Evolutionary conservation across 225 moss, liverwort and hornwort genomes (phyloP).

Genomic region (Sphagnum contortum): DNA sequence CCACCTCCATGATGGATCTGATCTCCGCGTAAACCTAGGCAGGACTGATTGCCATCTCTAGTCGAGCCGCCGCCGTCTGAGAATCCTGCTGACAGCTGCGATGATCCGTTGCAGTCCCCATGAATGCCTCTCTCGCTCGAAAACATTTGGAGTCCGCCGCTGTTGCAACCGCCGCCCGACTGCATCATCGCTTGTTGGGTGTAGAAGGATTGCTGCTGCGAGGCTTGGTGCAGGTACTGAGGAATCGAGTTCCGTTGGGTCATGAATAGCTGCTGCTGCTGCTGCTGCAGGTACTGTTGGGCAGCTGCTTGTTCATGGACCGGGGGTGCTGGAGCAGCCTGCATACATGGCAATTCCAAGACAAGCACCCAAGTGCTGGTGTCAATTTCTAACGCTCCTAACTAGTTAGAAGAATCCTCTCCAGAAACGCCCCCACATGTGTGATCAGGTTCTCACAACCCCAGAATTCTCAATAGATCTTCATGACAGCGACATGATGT

Average conservation of each 20-base stretch:
- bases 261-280: constrained; percentile 19
- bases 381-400: too few relatives aligned
- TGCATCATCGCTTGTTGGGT: constrained; percentile 27
- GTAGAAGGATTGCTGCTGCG: constrained; percentile 41
- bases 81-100: constrained; percentile 28
- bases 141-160: constrained; percentile 39
- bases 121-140: constrained; percentile 19
- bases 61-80: constrained; percentile 6
- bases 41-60: constrained; percentile 22
- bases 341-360: neutral
- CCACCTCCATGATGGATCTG: constrained; percentile 24
- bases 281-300: constrained; percentile 5
- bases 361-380: neutral
- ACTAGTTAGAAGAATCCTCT: too few relatives aligned
- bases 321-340: constrained; percentile 33
- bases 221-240: constrained; percentile 49
- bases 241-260: constrained; percentile 34
- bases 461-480: too few relatives aligned
- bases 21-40: constrained; percentile 28
- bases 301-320: constrained; percentile 38
- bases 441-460: too few relatives aligned
- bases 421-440: too few relatives aligned
- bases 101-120: constrained; percentile 15
- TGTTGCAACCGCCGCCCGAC: constrained; percentile 18
- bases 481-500: too few relatives aligned